phyloP scores from a whole-genome alignment of 345 rosid species.

The Lepidium didymum region DNA sequence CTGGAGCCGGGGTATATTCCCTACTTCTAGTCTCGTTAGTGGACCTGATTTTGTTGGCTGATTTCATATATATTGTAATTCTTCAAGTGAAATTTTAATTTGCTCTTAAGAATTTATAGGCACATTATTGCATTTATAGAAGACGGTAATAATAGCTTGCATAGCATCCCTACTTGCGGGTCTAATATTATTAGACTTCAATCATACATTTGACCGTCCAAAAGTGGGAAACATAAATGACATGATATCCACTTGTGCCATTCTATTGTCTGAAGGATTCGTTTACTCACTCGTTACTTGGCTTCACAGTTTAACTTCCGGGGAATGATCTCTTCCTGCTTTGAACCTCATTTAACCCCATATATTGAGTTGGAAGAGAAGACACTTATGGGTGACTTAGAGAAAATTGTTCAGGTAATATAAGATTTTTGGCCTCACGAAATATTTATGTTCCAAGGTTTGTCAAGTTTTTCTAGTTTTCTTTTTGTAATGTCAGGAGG shows the following conservation, averaged over 20 bases:
- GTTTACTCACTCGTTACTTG: slow-evolving; percentile 8
- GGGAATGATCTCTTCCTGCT: slow-evolving; percentile 95
- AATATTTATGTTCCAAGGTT: slow-evolving; percentile 13
- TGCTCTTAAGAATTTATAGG: not conserved
- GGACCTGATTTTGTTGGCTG: slow-evolving; percentile 10
- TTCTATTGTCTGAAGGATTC: slow-evolving; percentile 6
- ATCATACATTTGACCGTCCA: slow-evolving; percentile 5
- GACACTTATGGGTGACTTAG: slow-evolving; percentile 92
- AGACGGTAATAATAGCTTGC: not conserved
- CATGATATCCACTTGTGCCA: not conserved
- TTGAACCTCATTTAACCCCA: slow-evolving; percentile 84
- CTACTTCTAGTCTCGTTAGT: slow-evolving; percentile 1
- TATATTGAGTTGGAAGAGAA: slow-evolving; percentile 94
- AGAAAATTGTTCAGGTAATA: slow-evolving; percentile 89
- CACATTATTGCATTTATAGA: not conserved
- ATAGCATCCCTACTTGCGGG: not conserved
- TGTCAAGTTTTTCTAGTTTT: slow-evolving; percentile 11
- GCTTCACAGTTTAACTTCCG: slow-evolving; percentile 88
- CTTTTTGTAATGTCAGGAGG: slow-evolving; percentile 50
- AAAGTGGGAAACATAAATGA: not conserved
- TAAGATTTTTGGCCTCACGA: not conserved
- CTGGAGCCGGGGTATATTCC: slow-evolving; percentile 93
- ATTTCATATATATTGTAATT: slow-evolving; percentile 1
- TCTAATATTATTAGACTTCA: not conserved
- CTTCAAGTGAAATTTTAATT: not conserved